Base-by-base conservation (phyloP, 306 rosid genomes). In the Glycyrrhiza uralensis region DNA sequence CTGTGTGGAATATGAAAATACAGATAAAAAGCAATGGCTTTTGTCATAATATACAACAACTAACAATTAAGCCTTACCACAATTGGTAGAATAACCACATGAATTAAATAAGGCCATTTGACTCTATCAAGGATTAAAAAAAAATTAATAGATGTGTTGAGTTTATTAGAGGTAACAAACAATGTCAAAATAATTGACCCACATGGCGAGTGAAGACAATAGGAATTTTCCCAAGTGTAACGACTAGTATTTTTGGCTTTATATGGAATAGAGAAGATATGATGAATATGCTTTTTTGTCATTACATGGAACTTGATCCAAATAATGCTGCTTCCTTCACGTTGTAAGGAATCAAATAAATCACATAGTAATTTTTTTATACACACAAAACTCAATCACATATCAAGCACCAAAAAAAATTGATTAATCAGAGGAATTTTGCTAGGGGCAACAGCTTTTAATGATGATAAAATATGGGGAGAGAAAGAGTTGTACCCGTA, bases 171-270 rank as follows among this genome's bases (percentile, higher is more conserved):
- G 9, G 26, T 8, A 45, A 35, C 10, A 54, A 70, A 42, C 26
- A 64, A 36, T 11, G 57, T 41, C 50, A 44, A 41, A 70, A 36
- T 28, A 58, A 24, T 10, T 50, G 46, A 59, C 52, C 61, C 30
- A 57, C 62, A 67, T 68, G 84, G 8, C 10, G 46, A 72, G 39
- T 50, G 63, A 74, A 65, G 56, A 72, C 59, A 70, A 58, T 3
- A 28, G 39, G 74, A 73, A 61, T 78, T 65, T 50, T 66, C 69
- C 36, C 23, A 39, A 59, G 28, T 50, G 6, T 49, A 87, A 85
- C 85, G 81, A 83, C 71, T 62, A 83, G 66, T 57, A 38, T 66
- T 68, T 64, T 65, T 69, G 75, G 44, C 46, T 12, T 61, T 23
- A 60, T 78, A 52, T 42, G 62, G 24, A 58, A 13, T 58, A 60